Percentiles rank a stretch among this genome's conserved stretches.
phyloP scores from a whole-genome alignment of 805 yeast species.

The Peterozyma xylosa region DNA sequence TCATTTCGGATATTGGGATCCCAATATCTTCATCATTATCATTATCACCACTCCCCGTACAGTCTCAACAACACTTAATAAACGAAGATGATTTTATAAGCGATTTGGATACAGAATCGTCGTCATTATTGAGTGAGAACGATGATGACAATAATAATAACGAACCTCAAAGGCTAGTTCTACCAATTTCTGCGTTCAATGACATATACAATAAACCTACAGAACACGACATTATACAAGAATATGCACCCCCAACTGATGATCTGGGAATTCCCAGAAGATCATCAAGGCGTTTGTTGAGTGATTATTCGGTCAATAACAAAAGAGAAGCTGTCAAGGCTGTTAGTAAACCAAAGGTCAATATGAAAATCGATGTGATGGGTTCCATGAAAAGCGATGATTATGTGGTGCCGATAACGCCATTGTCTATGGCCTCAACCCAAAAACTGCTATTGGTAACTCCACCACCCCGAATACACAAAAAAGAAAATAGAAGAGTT shows the following conservation, averaged over 20 bases:
- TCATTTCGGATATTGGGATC: too few species aligned
- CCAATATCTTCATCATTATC: too few species aligned
- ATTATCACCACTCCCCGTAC: too few species aligned
- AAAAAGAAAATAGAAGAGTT: too few species aligned
- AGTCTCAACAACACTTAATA: too few species aligned
- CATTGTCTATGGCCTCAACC: background rate
- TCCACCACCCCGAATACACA: too few species aligned
- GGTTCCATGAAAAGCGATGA: background rate
- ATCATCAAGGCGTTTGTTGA: background rate
- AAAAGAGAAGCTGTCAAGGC: background rate
- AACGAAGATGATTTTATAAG: conserved; percentile 1
- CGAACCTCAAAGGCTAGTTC: conserved; percentile 2
- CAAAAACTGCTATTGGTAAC: too few species aligned
- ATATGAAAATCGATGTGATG: background rate
- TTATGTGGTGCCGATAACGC: conserved; percentile 3
- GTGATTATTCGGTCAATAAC: background rate
- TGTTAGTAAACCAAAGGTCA: too few species aligned
- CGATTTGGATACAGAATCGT: conserved; percentile 1
- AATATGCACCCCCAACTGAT: background rate
- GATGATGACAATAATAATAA: background rate
- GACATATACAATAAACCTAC: background rate
- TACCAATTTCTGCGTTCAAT: background rate
- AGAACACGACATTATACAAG: background rate
- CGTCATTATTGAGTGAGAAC: background rate
- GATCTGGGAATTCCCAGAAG: background rate